phyloP scores from a whole-genome alignment of 163 green algal genomes.

The Chloromonas sp. region DNA sequence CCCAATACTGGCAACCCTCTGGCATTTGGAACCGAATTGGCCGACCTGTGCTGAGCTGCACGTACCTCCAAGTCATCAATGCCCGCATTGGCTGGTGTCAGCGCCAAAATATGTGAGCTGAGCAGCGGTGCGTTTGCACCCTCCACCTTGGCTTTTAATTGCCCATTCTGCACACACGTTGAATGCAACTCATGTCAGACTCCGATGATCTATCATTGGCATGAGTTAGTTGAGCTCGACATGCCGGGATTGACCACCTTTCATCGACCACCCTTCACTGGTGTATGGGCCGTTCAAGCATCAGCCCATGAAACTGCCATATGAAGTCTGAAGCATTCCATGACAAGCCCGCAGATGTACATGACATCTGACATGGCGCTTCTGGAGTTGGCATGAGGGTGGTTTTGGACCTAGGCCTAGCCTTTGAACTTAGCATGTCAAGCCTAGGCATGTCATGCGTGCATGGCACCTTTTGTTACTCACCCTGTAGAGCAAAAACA shows the following conservation, averaged over 20 bases:
- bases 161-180: constrained; percentile 32
- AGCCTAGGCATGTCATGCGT: too few relatives aligned
- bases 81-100: constrained; percentile 55
- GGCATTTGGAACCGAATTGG: too few relatives aligned
- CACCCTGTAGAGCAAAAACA: constrained; percentile 68
- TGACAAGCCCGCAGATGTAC: not conserved
- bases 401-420: too few relatives aligned
- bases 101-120: constrained; percentile 36
- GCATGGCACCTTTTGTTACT: not conserved
- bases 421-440: too few relatives aligned
- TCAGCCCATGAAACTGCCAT: too few relatives aligned
- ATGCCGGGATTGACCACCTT: too few relatives aligned
- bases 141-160: constrained; percentile 48
- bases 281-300: too few relatives aligned
- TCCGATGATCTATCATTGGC: too few relatives aligned
- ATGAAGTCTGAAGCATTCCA: not conserved
- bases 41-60: not conserved
- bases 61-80: constrained; percentile 61
- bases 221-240: too few relatives aligned
- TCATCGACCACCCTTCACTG: too few relatives aligned
- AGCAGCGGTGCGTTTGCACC: constrained; percentile 58
- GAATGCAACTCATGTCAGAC: too few relatives aligned
- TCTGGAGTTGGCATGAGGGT: not conserved
- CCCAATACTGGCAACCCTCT: too few relatives aligned
- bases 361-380: not conserved